A percentile compares a stretch with the other conserved stretches of the same genome.
These are phyloP conservation scores for Graphilbum sp. DNA, from an alignment of 2,329 filamentous ascomycete genomes.

Conservation along the genomic window DNA sequence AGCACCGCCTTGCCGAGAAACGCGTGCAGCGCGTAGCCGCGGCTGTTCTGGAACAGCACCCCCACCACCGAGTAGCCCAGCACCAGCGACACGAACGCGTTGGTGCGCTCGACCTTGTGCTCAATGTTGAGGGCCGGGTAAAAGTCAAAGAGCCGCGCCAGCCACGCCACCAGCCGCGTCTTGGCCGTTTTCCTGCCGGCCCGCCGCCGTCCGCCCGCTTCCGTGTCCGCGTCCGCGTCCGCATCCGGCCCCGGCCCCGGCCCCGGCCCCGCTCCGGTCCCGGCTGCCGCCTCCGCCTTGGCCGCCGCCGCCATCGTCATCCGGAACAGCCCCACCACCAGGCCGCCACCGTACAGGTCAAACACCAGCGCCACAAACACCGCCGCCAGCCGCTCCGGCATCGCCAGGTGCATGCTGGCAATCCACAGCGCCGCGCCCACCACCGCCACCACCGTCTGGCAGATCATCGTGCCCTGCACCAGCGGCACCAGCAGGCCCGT, in stretches of 20 bases:
- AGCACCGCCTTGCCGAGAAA: slow-evolving; percentile 47
- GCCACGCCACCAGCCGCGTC: slow-evolving; percentile 1
- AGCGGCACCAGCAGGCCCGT: slow-evolving; percentile 36
- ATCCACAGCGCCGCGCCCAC: slow-evolving; percentile 42
- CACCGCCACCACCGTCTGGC: slow-evolving; percentile 24
- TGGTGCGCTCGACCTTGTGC: slow-evolving; percentile 46
- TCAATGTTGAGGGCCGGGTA: slow-evolving; percentile 48
- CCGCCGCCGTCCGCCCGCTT: not conserved
- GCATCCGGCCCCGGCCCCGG: too few relatives aligned
- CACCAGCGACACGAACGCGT: slow-evolving; percentile 47
- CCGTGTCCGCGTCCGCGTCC: too few relatives aligned
- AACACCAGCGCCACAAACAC: slow-evolving; percentile 39
- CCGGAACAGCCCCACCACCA: slow-evolving; percentile 24
- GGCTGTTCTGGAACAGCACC: slow-evolving; percentile 39
- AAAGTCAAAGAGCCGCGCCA: slow-evolving; percentile 35
- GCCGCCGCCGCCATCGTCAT: slow-evolving; percentile 6
- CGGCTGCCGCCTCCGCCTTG: slow-evolving; percentile 9
- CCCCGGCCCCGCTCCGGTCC: not conserved
- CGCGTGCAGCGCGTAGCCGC: slow-evolving; percentile 33
- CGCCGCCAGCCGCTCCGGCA: slow-evolving; percentile 35
- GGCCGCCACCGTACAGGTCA: slow-evolving; percentile 32
- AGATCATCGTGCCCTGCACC: slow-evolving; percentile 38
- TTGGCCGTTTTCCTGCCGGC: not conserved
- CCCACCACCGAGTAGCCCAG: slow-evolving; percentile 49
- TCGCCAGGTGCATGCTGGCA: slow-evolving; percentile 36